These are phyloP conservation scores for Medicago truncatula DNA, from an alignment of 306 rosid species.

Conservation along the genomic window MtrunA17r5.0-ANR NC_053045.1:52906501-52907000, in stretches of 20 bases:
- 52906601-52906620: too few relatives aligned
- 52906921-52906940: conserved; percentile 9
- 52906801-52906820: neutral
- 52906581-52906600: too few relatives aligned
- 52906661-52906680: too few relatives aligned
- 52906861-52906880: conserved; percentile 11
- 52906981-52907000: neutral
- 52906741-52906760: too few relatives aligned
- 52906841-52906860: conserved; percentile 7
- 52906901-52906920: neutral
- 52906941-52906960: conserved; percentile 53
- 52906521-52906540: neutral
- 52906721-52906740: too few relatives aligned
- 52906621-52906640: too few relatives aligned
- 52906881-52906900: neutral
- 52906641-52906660: too few relatives aligned
- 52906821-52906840: conserved; percentile 8
- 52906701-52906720: too few relatives aligned
- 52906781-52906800: neutral
- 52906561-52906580: too few relatives aligned
- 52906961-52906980: neutral
- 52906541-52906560: neutral
- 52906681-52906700: too few relatives aligned
- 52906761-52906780: conserved; percentile 30
- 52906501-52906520: conserved; percentile 31